These are phyloP conservation scores for Cytospora leucostoma DNA, from an alignment of 2,329 filamentous ascomycete species.

Conservation along the genomic window DNA sequence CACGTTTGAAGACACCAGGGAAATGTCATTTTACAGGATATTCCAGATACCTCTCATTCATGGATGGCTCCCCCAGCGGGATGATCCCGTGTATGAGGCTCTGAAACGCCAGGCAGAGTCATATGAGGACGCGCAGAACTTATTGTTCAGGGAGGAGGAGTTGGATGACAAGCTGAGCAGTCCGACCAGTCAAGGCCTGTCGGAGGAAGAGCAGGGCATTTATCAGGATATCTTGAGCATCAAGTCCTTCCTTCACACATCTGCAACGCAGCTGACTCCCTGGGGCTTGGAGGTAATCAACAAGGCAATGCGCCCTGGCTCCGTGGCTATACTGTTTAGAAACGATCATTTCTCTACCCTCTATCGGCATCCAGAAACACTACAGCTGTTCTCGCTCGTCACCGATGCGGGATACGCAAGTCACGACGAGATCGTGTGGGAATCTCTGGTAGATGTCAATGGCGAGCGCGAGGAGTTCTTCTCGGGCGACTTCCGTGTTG, in stretches of 20 bases:
- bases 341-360: slow-evolving; percentile 97
- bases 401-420: slow-evolving; percentile 89
- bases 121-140: slow-evolving; percentile 88
- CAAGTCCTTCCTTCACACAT: slow-evolving; percentile 76
- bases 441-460: slow-evolving; percentile 85
- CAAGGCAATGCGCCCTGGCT: slow-evolving; percentile 70
- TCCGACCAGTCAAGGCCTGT: slow-evolving; percentile 55
- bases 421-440: slow-evolving; percentile 94
- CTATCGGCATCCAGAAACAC: slow-evolving; percentile 80
- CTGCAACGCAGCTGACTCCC: slow-evolving; percentile 83
- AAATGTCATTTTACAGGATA: slow-evolving; percentile 88
- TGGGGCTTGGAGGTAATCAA: slow-evolving; percentile 77
- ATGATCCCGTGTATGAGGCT: slow-evolving; percentile 67
- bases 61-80: slow-evolving; percentile 79
- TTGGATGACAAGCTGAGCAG: slow-evolving; percentile 75
- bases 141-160: slow-evolving; percentile 87
- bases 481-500: slow-evolving; percentile 84
- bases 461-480: slow-evolving; percentile 82
- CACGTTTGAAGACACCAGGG: slow-evolving; percentile 81
- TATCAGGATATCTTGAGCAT: slow-evolving; percentile 85
- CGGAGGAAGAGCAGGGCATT: slow-evolving; percentile 71
- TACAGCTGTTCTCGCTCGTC: slow-evolving; percentile 78
- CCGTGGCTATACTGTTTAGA: slow-evolving; percentile 87
- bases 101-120: slow-evolving; percentile 75
- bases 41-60: slow-evolving; percentile 90